A percentile compares a stretch with the other conserved stretches of the same genome.
Evolutionary conservation across 306 rosid genomes (phyloP).

Genomic region (Crotalaria pallida): DNA sequence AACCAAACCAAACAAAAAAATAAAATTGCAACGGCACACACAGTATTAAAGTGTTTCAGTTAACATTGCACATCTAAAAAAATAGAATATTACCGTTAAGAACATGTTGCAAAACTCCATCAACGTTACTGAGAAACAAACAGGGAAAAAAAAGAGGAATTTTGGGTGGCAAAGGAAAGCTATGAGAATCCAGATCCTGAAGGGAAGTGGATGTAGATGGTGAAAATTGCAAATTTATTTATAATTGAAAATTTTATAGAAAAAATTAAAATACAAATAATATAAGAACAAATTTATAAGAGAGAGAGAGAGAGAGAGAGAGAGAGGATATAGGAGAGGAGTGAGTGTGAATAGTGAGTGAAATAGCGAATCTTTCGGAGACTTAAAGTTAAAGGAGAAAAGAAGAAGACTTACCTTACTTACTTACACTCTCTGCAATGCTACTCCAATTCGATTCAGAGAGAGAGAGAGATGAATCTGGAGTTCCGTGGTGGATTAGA

Average conservation of each 20-base stretch:
- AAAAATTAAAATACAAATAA: background rate
- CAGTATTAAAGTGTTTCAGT: background rate
- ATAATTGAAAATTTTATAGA: too few relatives aligned
- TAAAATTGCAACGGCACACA: background rate
- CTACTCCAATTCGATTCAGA: slow-evolving; percentile 23
- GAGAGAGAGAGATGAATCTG: slow-evolving; percentile 3
- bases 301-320: background rate
- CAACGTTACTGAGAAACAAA: background rate
- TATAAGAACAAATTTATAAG: background rate
- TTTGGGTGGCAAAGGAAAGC: background rate
- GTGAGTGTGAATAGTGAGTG: background rate
- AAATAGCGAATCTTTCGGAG: background rate
- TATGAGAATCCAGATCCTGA: slow-evolving; percentile 30
- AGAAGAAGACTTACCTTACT: slow-evolving; percentile 38
- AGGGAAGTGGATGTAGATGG: background rate
- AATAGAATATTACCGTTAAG: background rate
- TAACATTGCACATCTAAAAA: background rate
- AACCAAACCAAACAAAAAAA: too few relatives aligned
- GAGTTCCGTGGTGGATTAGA: background rate
- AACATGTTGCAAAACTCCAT: background rate
- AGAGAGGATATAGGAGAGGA: background rate
- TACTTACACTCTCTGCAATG: too few relatives aligned
- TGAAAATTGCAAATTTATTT: background rate
- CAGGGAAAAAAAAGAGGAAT: background rate
- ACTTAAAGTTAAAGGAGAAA: background rate